Evolutionary conservation across 345 rosid species (phyloP).

Genomic region (Chamaenerion angustifolium): DNA sequence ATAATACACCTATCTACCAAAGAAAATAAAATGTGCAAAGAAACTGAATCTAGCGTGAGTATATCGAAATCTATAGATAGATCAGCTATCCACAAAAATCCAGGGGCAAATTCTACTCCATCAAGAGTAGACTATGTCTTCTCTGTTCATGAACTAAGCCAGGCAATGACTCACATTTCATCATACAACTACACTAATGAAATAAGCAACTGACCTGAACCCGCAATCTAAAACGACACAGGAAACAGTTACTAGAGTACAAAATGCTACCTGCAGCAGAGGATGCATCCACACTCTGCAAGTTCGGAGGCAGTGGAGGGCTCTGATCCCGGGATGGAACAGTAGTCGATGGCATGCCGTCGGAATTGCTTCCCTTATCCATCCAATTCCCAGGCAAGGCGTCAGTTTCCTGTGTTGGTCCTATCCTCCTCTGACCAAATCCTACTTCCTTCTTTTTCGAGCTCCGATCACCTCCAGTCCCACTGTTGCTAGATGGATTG

Average conservation of each 20-base stretch:
- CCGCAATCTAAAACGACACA: too few species aligned
- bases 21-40: too few species aligned
- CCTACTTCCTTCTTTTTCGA: slow-evolving; percentile 43
- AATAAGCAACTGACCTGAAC: neutral
- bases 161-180: too few species aligned
- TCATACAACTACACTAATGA: neutral
- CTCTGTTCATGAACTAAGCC: too few species aligned
- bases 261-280: slow-evolving; percentile 28
- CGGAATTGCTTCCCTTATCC: slow-evolving; percentile 29
- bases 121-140: too few species aligned
- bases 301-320: slow-evolving; percentile 38
- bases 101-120: too few species aligned
- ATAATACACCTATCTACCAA: too few species aligned
- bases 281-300: slow-evolving; percentile 57
- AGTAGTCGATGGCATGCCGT: slow-evolving; percentile 28
- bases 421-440: slow-evolving; percentile 21
- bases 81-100: too few species aligned
- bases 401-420: slow-evolving; percentile 18
- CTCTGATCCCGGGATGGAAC: slow-evolving; percentile 45
- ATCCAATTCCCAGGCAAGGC: slow-evolving; percentile 11
- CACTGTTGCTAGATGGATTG: slow-evolving; percentile 53
- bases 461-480: slow-evolving; percentile 18
- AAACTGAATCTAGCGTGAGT: too few species aligned
- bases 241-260: too few species aligned
- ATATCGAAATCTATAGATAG: too few species aligned